phyloP scores from a whole-genome alignment of 148 eudicot species.

The Rhododendron mucronatum region DNA sequence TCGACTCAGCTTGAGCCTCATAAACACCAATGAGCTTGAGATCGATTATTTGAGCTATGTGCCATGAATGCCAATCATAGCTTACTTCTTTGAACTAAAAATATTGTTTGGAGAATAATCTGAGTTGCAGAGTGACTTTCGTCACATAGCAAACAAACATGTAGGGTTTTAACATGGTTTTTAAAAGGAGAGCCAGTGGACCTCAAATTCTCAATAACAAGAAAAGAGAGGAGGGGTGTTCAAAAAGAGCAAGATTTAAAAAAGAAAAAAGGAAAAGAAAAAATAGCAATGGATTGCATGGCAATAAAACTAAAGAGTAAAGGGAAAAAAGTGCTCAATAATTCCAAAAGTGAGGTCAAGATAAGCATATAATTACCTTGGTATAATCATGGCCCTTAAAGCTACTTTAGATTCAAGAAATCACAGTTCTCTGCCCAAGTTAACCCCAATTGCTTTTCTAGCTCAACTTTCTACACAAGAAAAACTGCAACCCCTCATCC shows the following conservation, averaged over 20 bases:
- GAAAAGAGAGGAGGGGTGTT: background rate
- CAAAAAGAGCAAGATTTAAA: background rate
- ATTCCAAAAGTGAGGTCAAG: conserved; percentile 37
- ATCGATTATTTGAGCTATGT: background rate
- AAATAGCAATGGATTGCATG: conserved; percentile 5
- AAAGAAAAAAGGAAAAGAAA: background rate
- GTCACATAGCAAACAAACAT: background rate
- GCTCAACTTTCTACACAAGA: background rate
- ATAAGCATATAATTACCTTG: conserved; percentile 15
- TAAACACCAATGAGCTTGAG: background rate
- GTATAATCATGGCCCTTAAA: conserved; percentile 25
- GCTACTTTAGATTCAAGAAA: conserved; percentile 30
- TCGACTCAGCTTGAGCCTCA: background rate
- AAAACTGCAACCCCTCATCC: background rate
- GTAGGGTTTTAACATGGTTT: background rate
- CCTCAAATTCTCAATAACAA: background rate
- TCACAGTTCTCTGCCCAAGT: background rate
- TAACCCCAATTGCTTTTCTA: background rate
- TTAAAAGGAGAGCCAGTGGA: background rate
- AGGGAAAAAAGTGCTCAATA: conserved; percentile 9
- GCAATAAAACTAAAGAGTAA: conserved; percentile 7
- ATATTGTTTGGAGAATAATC: background rate
- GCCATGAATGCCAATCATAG: background rate
- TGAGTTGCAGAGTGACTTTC: background rate
- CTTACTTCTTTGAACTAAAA: background rate